phyloP scores from a whole-genome alignment of 2,329 filamentous ascomycete genomes.

The Chaetomiaceae sp. region DNA sequence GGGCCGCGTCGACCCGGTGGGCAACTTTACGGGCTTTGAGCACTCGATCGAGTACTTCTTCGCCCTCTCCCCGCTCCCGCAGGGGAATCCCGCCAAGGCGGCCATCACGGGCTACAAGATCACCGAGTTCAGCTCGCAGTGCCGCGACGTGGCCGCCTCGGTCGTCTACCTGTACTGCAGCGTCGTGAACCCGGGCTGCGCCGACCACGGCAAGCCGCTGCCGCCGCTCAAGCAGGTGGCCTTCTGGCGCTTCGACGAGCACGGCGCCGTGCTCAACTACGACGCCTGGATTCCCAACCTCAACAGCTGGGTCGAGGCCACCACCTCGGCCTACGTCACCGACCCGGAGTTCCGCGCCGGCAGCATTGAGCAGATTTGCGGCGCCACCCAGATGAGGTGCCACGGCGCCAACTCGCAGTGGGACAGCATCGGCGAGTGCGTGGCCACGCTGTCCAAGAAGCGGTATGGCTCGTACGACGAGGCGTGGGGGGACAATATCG shows the following conservation, averaged over 20 bases:
- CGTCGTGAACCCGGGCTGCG: slow-evolving; percentile 30
- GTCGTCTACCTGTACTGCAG: slow-evolving; percentile 36
- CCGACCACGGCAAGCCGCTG: slow-evolving; percentile 31
- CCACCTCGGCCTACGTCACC: slow-evolving; percentile 28
- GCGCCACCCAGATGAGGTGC: slow-evolving; percentile 34
- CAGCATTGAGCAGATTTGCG: slow-evolving; percentile 34
- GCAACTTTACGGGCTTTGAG: slow-evolving; percentile 39
- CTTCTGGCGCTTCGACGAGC: slow-evolving; percentile 44
- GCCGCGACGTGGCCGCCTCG: slow-evolving; percentile 34
- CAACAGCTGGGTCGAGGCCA: slow-evolving; percentile 34
- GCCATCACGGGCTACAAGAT: slow-evolving; percentile 34
- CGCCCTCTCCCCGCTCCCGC: slow-evolving; percentile 36
- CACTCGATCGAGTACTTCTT: slow-evolving; percentile 44
- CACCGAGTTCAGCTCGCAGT: slow-evolving; percentile 34
- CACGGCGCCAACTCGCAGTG: slow-evolving; percentile 36
- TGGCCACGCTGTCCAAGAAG: slow-evolving; percentile 31
- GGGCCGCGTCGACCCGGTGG: slow-evolving; percentile 39
- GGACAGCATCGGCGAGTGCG: slow-evolving; percentile 32
- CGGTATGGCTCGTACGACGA: slow-evolving; percentile 39
- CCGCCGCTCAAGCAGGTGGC: slow-evolving; percentile 37
- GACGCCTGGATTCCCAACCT: slow-evolving; percentile 43
- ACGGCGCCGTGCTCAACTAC: slow-evolving; percentile 40
- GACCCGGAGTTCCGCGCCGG: slow-evolving; percentile 28
- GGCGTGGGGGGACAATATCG: slow-evolving; percentile 42
- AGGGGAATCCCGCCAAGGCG: slow-evolving; percentile 28